A percentile compares a stretch with the other conserved stretches of the same genome.
Conservation (phyloP, 2,329 filamentous ascomycete species). For the Nemania sp. region DNA sequence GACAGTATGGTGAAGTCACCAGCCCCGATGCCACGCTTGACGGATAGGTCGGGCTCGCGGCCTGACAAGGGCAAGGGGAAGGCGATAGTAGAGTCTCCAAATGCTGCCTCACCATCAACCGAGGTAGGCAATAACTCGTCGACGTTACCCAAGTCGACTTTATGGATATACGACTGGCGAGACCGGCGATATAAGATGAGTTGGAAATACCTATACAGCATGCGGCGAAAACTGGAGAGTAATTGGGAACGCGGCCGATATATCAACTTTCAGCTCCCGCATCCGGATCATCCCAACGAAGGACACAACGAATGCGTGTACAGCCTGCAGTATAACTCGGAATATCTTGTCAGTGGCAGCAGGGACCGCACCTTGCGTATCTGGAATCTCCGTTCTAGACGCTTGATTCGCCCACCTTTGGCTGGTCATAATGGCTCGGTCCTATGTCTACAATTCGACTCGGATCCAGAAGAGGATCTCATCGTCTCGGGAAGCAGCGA, state of each 20-base stretch:
- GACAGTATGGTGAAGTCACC: constrained; percentile 44
- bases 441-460: constrained; percentile 92
- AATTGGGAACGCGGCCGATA: constrained; percentile 89
- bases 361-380: constrained; percentile 85
- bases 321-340: constrained; percentile 84
- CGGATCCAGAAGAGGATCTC: constrained; percentile 82
- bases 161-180: constrained; percentile 56
- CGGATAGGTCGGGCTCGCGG: constrained; percentile 30
- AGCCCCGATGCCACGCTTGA: constrained; percentile 40
- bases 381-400: constrained; percentile 84
- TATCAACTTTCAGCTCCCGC: constrained; percentile 87
- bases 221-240: constrained; percentile 80
- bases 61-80: constrained; percentile 45
- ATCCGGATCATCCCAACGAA: constrained; percentile 78
- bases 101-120: constrained; percentile 17
- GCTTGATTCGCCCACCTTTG: constrained; percentile 75
- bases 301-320: constrained; percentile 94
- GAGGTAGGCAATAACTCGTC: constrained; percentile 20
- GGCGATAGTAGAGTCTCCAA: constrained; percentile 34
- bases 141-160: constrained; percentile 48
- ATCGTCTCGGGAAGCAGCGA: constrained; percentile 97
- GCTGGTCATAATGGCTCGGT: constrained; percentile 83
- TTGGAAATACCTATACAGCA: constrained; percentile 92
- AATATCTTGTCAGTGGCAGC: constrained; percentile 91
- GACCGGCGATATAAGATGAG: constrained; percentile 69